Evolutionary conservation across 225 moss, liverwort and hornwort species (phyloP).

Genomic region (Pseudisothecium myosuroides): DNA sequence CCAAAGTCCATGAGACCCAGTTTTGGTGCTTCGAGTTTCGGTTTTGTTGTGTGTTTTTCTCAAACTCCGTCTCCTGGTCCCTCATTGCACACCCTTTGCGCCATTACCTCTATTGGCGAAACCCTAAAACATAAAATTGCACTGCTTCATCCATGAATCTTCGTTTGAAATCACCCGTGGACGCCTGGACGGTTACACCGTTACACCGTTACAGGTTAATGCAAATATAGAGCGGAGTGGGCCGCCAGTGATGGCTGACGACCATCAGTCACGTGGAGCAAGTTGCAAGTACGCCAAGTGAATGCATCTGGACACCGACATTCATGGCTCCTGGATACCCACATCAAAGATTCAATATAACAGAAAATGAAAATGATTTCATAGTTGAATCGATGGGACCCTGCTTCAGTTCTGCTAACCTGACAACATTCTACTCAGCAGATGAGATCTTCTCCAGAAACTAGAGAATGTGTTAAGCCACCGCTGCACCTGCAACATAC

Average conservation of each 20-base stretch:
- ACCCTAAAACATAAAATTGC: neutral
- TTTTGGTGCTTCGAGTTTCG: too few relatives aligned
- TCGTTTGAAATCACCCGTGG: neutral
- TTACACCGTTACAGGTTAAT: neutral
- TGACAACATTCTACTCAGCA: neutral
- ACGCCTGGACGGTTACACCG: neutral
- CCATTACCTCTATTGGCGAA: neutral
- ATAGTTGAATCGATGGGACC: too few relatives aligned
- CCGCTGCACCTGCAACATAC: neutral
- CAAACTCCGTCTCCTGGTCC: too few relatives aligned
- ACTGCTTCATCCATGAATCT: neutral
- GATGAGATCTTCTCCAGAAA: neutral
- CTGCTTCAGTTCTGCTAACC: neutral
- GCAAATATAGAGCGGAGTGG: neutral
- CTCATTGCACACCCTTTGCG: too few relatives aligned
- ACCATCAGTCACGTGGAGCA: neutral
- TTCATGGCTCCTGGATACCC: neutral
- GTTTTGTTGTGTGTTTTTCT: too few relatives aligned
- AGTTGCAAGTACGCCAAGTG: neutral
- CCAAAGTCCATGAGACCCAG: too few relatives aligned
- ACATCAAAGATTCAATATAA: neutral
- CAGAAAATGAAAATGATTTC: neutral
- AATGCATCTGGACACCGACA: neutral
- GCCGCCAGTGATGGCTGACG: neutral
- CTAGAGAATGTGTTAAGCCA: neutral